Evolutionary conservation across 345 rosid species (phyloP).

Genomic region (Dipteronia sinensis): DNA sequence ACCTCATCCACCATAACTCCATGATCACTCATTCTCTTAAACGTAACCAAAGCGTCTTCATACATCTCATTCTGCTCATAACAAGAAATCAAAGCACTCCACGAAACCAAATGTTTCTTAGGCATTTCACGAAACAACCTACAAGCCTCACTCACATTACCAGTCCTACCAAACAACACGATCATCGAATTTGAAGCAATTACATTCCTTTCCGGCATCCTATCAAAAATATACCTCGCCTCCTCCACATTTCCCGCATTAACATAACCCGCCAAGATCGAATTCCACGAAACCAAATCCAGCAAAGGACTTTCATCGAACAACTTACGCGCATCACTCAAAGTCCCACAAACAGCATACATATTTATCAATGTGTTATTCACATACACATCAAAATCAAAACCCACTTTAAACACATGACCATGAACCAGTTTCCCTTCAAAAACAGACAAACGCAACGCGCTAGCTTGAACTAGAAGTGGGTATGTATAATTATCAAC

Average conservation of each 20-base stretch:
- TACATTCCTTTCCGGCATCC: constrained; percentile 50
- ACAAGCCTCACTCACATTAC: constrained; percentile 42
- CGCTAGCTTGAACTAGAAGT: constrained; percentile 46
- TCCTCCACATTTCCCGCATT: constrained; percentile 40
- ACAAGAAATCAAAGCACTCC: constrained; percentile 64
- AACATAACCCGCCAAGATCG: constrained; percentile 58
- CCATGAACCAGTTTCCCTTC: constrained; percentile 53
- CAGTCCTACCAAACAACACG: constrained; percentile 48
- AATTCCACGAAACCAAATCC: constrained; percentile 66
- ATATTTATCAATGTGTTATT: constrained; percentile 50
- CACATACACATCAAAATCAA: constrained; percentile 48
- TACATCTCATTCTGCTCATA: constrained; percentile 50
- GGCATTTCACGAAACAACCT: constrained; percentile 44
- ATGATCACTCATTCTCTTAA: constrained; percentile 38
- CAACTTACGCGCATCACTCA: constrained; percentile 42
- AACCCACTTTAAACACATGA: constrained; percentile 48
- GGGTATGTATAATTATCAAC: constrained; percentile 58
- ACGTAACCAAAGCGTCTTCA: constrained; percentile 43
- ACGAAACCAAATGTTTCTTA: constrained; percentile 52
- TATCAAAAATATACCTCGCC: constrained; percentile 41
- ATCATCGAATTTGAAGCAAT: constrained; percentile 69
- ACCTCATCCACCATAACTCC: constrained; percentile 50
- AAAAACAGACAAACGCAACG: constrained; percentile 34
- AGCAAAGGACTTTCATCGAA: constrained; percentile 49
- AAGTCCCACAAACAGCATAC: constrained; percentile 48